A percentile compares a stretch with the other conserved stretches of the same genome.
These are phyloP conservation scores for Tripterygium wilfordii DNA, from an alignment of 177 flowering plant genomes.

Conservation along the genomic window DNA sequence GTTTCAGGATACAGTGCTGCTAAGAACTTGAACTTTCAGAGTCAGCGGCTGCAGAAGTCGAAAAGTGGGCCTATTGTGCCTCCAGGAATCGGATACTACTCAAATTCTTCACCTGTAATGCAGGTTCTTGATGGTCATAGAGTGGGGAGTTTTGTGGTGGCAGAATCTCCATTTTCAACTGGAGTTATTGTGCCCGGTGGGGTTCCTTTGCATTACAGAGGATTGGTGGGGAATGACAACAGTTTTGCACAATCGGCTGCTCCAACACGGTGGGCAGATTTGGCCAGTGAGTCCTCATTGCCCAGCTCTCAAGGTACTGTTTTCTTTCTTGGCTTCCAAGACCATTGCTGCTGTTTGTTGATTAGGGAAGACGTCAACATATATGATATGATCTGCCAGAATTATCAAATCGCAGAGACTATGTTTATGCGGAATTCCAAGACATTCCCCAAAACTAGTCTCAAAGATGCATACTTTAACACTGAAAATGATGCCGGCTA, in stretches of 20 bases:
- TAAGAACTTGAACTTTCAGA: constrained; percentile 23
- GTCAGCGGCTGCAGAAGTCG: constrained; percentile 64
- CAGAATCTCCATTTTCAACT: constrained; percentile 56
- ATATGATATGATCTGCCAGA: too few species aligned
- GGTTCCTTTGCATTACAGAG: constrained; percentile 22
- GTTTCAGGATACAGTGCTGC: constrained; percentile 15
- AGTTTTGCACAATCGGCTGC: constrained; percentile 40
- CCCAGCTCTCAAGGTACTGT: constrained; percentile 42
- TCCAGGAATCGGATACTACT: constrained; percentile 41
- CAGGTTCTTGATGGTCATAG: constrained; percentile 38
- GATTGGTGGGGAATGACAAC: constrained; percentile 20
- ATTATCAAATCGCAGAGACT: too few species aligned
- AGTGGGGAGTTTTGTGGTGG: constrained; percentile 29
- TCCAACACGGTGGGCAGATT: constrained; percentile 58
- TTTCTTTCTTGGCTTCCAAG: not conserved
- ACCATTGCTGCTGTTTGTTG: not conserved
- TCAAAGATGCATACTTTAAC: too few species aligned
- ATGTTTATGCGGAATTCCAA: too few species aligned
- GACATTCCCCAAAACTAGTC: too few species aligned
- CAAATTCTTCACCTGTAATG: constrained; percentile 39
- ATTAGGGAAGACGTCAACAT: too few species aligned
- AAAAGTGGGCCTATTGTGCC: constrained; percentile 91
- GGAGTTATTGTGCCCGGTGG: constrained; percentile 46
- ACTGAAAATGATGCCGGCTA: too few species aligned
- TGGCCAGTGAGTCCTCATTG: constrained; percentile 33